Percentiles rank a stretch among this genome's conserved stretches.
Conservation (phyloP, 441 rosid species). For the Gossypium laxum region DNA sequence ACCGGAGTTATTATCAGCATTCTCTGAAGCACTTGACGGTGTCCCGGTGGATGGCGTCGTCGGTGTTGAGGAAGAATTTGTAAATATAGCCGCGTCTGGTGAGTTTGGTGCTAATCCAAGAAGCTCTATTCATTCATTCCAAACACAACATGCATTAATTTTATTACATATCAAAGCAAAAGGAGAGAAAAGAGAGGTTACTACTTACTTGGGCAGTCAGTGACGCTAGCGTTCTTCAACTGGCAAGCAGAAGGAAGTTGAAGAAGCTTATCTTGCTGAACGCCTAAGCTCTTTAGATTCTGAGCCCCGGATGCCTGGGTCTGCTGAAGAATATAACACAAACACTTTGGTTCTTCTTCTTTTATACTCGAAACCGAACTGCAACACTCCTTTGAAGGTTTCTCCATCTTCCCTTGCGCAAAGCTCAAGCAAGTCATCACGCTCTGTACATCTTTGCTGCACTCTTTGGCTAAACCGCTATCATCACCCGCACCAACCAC, state of each 20-base stretch:
- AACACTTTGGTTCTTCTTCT: constrained; percentile 58
- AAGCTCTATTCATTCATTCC: constrained; percentile 37
- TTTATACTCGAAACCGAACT: constrained; percentile 34
- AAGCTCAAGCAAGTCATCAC: constrained; percentile 53
- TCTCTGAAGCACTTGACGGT: constrained; percentile 14
- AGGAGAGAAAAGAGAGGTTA: neutral
- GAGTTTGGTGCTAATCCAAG: constrained; percentile 67
- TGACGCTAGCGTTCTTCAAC: constrained; percentile 49
- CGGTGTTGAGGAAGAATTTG: constrained; percentile 27
- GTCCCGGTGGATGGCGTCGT: constrained; percentile 23
- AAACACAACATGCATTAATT: neutral
- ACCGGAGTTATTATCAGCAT: neutral
- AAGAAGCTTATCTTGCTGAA: constrained; percentile 49
- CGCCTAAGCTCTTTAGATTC: constrained; percentile 44
- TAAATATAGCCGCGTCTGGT: constrained; percentile 64
- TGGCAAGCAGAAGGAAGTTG: constrained; percentile 73
- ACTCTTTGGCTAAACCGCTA: constrained; percentile 20
- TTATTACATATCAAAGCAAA: neutral
- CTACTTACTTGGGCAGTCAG: constrained; percentile 55
- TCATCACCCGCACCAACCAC: constrained; percentile 11
- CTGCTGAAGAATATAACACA: constrained; percentile 62
- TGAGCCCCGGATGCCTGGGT: constrained; percentile 34
- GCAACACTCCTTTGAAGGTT: constrained; percentile 60
- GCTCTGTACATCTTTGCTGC: constrained; percentile 37
- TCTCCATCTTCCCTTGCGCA: constrained; percentile 51